Percentiles rank a stretch among this genome's conserved stretches.
Evolutionary conservation across 768 basidiomycete genomes (phyloP).

Genomic region (Cystofilobasidium bisporidii): DNA sequence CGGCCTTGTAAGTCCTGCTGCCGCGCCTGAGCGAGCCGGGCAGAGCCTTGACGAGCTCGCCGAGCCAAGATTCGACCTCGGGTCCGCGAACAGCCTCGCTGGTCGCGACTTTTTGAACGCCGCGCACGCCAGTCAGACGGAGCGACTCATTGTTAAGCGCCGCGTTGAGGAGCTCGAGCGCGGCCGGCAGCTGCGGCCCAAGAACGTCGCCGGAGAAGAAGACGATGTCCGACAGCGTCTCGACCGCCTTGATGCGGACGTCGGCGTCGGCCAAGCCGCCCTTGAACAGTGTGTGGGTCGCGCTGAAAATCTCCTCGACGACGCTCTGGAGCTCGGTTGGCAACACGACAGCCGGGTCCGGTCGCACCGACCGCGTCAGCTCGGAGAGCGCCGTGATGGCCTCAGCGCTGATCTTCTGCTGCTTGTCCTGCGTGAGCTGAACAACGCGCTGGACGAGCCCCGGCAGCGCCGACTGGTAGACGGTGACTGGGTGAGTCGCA

Average conservation of each 20-base stretch:
- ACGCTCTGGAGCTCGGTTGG: constrained; percentile 32
- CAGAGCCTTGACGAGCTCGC: constrained; percentile 66
- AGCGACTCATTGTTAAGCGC: constrained; percentile 41
- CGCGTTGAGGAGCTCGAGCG: constrained; percentile 36
- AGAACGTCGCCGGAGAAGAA: constrained; percentile 69
- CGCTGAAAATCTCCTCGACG: constrained; percentile 60
- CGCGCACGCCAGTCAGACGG: constrained; percentile 49
- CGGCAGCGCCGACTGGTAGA: constrained; percentile 55
- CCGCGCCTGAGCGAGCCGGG: constrained; percentile 66
- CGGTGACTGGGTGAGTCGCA: constrained; percentile 54
- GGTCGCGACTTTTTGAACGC: constrained; percentile 71
- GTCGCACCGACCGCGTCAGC: constrained; percentile 64
- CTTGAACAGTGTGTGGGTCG: constrained; percentile 59
- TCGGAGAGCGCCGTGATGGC: constrained; percentile 80
- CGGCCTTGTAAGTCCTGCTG: constrained; percentile 64
- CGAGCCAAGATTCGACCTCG: constrained; percentile 54
- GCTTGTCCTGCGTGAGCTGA: constrained; percentile 64
- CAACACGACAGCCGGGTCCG: constrained; percentile 44
- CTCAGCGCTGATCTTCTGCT: constrained; percentile 79
- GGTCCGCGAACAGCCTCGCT: constrained; percentile 34
- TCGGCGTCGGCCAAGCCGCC: constrained; percentile 85
- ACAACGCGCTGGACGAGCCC: constrained; percentile 65
- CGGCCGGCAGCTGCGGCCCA: constrained; percentile 38
- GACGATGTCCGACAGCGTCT: constrained; percentile 77
- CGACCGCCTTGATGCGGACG: constrained; percentile 71